Base-by-base conservation (phyloP, 306 rosid species). In the Gillenia trifoliata region DNA sequence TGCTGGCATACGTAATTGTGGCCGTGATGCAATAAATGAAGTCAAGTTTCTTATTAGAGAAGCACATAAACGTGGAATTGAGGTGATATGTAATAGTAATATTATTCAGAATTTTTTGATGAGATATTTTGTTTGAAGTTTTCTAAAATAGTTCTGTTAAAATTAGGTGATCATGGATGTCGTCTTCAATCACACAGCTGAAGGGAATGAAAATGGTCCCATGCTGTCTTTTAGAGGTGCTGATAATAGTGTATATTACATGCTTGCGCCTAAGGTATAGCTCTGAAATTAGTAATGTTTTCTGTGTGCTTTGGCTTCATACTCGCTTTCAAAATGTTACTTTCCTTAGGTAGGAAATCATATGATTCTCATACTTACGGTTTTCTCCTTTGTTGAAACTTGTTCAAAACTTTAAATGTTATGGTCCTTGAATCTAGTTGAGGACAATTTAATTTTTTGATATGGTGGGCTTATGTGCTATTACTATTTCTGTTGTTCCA, bases 161-260 rank as follows among this genome's bases (percentile, higher is more conserved):
- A 80, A 75, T 89, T 43, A 94, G 99, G 99, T 94, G 82, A 66
- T 94, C 86, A 87, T 94, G 99, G 99, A 94, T 82, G 96, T 94
- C 26, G 96, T 94, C 75, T 94, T 94, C 83, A 94, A 94, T 87
- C 99, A 94, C 83, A 94, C 99, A 70, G 99, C 99, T 40, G 99
- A 94, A 87, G 97, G 97, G 83, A 94, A 94, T 87, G 96, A 92
- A 88, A 86, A 90, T 66, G 95, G 99, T 74, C 99, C 97, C 11
- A 69, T 83, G 64, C 75, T 94, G 75, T 94, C 99, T 76, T 94
- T 94, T 78, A 90, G 97, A 86, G 99, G 97, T 33, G 84, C 90
- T 68, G 97, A 94, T 87, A 94, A 91, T 71, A 83, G 89, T 74
- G 79, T 82, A 76, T 91, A 87, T 85, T 94, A 94, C 83, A 94